Percentiles rank a stretch among this genome's conserved stretches.
These are phyloP conservation scores for Spatholobus suberectus DNA, from an alignment of 306 rosid genomes.

Conservation along the genomic window DNA sequence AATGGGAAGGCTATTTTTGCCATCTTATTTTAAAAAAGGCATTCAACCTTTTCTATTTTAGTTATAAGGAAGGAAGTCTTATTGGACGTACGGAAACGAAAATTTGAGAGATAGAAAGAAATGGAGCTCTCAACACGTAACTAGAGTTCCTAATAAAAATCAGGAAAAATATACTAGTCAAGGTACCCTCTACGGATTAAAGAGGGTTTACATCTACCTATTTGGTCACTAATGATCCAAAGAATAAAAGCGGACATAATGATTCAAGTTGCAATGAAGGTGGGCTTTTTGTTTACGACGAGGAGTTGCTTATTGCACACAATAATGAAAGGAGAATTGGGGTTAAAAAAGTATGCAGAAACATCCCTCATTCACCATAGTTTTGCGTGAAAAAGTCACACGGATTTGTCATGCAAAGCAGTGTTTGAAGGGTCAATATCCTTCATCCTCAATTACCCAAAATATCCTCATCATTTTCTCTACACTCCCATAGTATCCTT, in stretches of 20 bases:
- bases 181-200: background rate
- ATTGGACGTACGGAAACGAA: background rate
- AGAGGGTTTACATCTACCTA: conserved; percentile 2
- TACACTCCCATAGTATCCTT: conserved; percentile 22
- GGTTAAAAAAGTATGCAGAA: conserved; percentile 28
- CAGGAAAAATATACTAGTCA: background rate
- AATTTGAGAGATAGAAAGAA: background rate
- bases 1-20: background rate
- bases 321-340: conserved; percentile 53
- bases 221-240: conserved; percentile 32
- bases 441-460: conserved; percentile 40
- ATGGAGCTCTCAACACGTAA: background rate
- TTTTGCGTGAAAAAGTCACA: conserved; percentile 78
- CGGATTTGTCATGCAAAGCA: conserved; percentile 65
- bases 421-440: conserved; percentile 54
- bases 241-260: conserved; percentile 48
- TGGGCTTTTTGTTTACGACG: conserved; percentile 47
- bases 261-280: conserved; percentile 47
- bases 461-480: conserved; percentile 45
- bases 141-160: background rate
- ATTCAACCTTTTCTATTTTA: background rate
- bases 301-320: conserved; percentile 45
- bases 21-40: background rate
- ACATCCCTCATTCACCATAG: conserved; percentile 45
- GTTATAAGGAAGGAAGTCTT: background rate